Conservation (phyloP, 129 eudicot species). For the Cynara cardunculus region DNA sequence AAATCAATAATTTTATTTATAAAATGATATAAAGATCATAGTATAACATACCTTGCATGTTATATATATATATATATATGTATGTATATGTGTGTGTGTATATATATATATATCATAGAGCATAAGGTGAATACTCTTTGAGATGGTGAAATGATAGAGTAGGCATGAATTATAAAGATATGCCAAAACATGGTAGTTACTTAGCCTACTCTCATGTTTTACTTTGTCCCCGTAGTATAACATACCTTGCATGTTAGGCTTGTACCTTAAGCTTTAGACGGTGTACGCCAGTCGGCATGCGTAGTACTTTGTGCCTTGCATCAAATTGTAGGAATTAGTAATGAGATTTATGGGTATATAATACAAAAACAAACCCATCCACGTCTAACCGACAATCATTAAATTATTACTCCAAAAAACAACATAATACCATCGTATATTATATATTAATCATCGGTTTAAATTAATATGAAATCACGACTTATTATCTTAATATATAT, state of each 20-base stretch:
- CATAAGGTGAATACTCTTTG: background rate
- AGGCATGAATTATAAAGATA: constrained; percentile 10
- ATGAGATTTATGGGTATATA: background rate
- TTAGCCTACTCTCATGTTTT: background rate
- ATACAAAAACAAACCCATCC: background rate
- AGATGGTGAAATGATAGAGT: background rate
- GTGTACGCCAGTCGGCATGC: constrained; percentile 12
- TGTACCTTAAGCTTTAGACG: background rate
- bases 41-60: background rate
- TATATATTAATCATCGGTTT: background rate
- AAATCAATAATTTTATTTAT: no score
- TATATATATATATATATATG: background rate
- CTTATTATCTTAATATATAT: background rate
- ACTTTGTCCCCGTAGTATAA: constrained; percentile 6
- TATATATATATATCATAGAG: background rate
- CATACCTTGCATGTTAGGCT: background rate
- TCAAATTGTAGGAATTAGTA: background rate
- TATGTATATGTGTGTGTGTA: background rate
- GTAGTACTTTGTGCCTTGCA: constrained; percentile 6
- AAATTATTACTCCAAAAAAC: background rate
- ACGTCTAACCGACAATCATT: constrained; percentile 1
- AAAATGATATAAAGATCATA: no score
- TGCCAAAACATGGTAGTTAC: constrained; percentile 6
- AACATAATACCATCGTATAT: background rate
- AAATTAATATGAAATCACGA: background rate